These are phyloP conservation scores for Prunus persica DNA, from an alignment of 306 rosid species.

Conservation along the genomic window Prunus_persica_NCBIv2 NC_034016.1:22389001-22389500, in stretches of 20 bases:
- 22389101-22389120: slow-evolving; percentile 41
- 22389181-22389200: neutral
- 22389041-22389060: slow-evolving; percentile 28
- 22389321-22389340: too few species aligned
- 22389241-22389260: too few species aligned
- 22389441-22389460: neutral
- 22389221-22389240: too few species aligned
- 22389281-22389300: too few species aligned
- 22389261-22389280: too few species aligned
- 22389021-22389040: slow-evolving; percentile 42
- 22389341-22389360: too few species aligned
- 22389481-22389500: slow-evolving; percentile 47
- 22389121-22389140: slow-evolving; percentile 38
- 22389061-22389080: neutral
- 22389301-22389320: too few species aligned
- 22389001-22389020: slow-evolving; percentile 39
- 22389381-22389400: too few species aligned
- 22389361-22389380: too few species aligned
- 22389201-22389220: neutral
- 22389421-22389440: too few species aligned
- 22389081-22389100: slow-evolving; percentile 38
- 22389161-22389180: neutral
- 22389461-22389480: slow-evolving; percentile 35
- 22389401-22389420: too few species aligned
- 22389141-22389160: slow-evolving; percentile 38